phyloP scores from a whole-genome alignment of 1,284 basidiomycete species.

The Microbotryomycetes sp. region DNA sequence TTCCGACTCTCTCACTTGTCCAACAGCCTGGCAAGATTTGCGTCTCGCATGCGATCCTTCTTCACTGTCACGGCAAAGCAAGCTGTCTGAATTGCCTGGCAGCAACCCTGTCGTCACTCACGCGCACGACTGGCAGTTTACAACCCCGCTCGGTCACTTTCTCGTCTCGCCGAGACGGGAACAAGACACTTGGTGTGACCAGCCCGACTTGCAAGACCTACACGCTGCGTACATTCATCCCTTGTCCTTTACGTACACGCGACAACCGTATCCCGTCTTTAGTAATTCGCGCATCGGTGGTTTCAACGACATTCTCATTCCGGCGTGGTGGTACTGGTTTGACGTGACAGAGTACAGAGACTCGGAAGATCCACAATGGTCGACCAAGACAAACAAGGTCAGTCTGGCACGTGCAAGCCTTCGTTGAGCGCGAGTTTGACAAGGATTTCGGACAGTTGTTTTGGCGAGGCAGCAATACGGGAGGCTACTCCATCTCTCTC shows the following conservation, averaged over 20 bases:
- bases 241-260: slow-evolving; percentile 7
- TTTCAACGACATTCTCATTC: slow-evolving; percentile 17
- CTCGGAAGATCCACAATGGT: slow-evolving; percentile 11
- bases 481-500: slow-evolving; percentile 8
- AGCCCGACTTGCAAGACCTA: slow-evolving; percentile 21
- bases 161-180: neutral
- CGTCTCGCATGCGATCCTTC: neutral
- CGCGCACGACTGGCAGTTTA: slow-evolving; percentile 8
- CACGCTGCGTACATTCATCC: slow-evolving; percentile 15
- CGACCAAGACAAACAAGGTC: slow-evolving; percentile 14
- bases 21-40: neutral
- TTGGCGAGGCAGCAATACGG: slow-evolving; percentile 25
- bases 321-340: slow-evolving; percentile 18
- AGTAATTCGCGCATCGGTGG: slow-evolving; percentile 15
- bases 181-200: slow-evolving; percentile 17
- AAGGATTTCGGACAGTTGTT: slow-evolving; percentile 11
- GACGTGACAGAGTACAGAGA: neutral
- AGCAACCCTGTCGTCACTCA: slow-evolving; percentile 1
- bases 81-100: neutral
- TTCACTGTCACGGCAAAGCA: neutral
- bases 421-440: no score
- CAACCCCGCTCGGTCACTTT: slow-evolving; percentile 11
- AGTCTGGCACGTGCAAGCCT: no score
- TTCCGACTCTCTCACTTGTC: slow-evolving; percentile 6
- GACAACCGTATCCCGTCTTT: slow-evolving; percentile 14